These are phyloP conservation scores for Leishmania mexicana DNA, from an alignment of 208 protist species.

Conservation along the genomic window DNA sequence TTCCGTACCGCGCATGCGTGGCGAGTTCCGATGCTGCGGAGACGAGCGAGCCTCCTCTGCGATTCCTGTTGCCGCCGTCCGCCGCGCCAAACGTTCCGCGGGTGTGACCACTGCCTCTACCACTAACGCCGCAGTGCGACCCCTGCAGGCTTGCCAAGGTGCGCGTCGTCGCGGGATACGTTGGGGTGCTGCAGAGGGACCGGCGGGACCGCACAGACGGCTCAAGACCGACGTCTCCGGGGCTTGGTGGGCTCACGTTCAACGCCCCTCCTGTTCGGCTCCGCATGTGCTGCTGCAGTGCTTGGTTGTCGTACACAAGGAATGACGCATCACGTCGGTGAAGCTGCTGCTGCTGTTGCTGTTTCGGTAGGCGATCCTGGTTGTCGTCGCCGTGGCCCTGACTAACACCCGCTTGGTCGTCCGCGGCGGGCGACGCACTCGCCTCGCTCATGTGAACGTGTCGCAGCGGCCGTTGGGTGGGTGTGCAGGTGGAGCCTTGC, in stretches of 20 bases:
- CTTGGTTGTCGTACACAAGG: not conserved
- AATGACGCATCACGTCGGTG: not conserved
- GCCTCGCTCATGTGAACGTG: constrained; percentile 9
- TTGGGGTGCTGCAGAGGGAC: not conserved
- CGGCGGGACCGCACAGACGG: not conserved
- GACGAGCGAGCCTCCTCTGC: not conserved
- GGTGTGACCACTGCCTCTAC: not conserved
- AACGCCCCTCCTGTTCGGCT: not conserved
- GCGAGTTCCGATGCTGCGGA: not conserved
- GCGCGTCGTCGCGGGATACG: not conserved
- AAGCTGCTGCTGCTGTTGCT: not conserved
- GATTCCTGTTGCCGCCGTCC: no score
- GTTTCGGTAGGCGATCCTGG: not conserved
- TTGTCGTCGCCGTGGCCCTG: not conserved
- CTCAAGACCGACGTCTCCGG: constrained; percentile 20
- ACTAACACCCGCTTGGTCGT: not conserved
- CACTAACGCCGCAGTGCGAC: not conserved
- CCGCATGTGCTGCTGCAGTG: not conserved
- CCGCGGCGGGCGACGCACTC: not conserved
- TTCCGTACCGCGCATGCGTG: not conserved
- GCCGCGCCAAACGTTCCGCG: not conserved
- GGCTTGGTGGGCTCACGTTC: constrained; percentile 22
- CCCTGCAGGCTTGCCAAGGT: not conserved
- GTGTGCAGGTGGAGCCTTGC: not conserved
- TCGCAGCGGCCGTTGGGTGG: not conserved